phyloP scores from a whole-genome alignment of 2,329 filamentous ascomycete genomes.

The Calonectria naviculata region DNA sequence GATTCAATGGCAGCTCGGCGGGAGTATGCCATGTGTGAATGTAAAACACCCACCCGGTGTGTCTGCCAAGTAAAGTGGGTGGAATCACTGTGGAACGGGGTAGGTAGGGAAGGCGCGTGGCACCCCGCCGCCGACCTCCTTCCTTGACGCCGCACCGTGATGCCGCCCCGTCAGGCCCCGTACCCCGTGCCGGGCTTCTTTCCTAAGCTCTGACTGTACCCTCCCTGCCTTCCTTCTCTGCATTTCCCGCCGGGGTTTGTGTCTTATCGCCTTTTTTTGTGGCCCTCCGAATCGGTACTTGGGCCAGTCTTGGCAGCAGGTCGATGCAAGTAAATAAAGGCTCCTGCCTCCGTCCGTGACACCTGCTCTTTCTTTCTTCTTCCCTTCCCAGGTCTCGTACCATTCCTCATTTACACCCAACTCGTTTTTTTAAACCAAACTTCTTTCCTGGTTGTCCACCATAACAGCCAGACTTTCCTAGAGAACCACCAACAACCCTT shows the following conservation, averaged over 20 bases:
- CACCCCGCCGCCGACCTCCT: conserved; percentile 16
- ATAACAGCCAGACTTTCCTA: conserved; percentile 16
- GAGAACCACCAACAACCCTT: conserved; percentile 9
- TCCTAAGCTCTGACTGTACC: conserved; percentile 16
- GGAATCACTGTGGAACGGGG: conserved; percentile 19
- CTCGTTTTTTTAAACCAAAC: background rate
- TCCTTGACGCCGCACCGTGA: background rate
- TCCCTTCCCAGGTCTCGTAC: conserved; percentile 33
- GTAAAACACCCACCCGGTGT: background rate
- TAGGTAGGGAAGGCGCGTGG: conserved; percentile 18
- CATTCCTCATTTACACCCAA: conserved; percentile 31
- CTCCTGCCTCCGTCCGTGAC: conserved; percentile 20
- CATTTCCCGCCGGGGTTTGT: background rate
- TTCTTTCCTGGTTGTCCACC: conserved; percentile 26
- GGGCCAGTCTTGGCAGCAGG: background rate
- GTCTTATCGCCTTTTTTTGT: conserved; percentile 13
- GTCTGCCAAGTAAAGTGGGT: conserved; percentile 19
- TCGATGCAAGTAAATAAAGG: conserved; percentile 33
- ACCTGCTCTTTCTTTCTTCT: conserved; percentile 15
- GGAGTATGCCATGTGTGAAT: conserved; percentile 1
- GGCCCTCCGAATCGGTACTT: conserved; percentile 13
- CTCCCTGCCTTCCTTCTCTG: background rate
- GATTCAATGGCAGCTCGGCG: background rate
- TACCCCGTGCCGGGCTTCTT: background rate
- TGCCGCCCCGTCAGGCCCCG: conserved; percentile 5